Conservation (phyloP, 2,329 filamentous ascomycete genomes). For the Cladosporium austrohemisphaericum region DNA sequence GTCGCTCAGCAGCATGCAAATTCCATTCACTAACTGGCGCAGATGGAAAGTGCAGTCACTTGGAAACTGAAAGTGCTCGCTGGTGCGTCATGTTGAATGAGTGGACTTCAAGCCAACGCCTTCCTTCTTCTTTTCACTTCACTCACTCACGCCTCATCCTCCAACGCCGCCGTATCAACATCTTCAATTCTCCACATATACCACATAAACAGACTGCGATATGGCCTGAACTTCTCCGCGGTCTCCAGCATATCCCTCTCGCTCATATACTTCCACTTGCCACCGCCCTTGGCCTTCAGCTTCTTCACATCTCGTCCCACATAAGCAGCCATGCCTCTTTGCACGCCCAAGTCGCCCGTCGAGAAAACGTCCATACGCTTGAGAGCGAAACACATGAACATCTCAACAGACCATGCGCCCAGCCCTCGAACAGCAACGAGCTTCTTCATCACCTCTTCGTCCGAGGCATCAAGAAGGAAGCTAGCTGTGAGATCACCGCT, state of each 20-base stretch:
- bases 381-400: slow-evolving; percentile 95
- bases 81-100: no score
- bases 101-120: no score
- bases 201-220: slow-evolving; percentile 92
- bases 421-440: slow-evolving; percentile 83
- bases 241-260: slow-evolving; percentile 88
- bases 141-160: slow-evolving; percentile 18
- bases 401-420: slow-evolving; percentile 89
- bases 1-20: no score
- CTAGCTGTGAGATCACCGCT: slow-evolving; percentile 69
- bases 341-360: slow-evolving; percentile 86
- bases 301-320: slow-evolving; percentile 78
- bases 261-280: slow-evolving; percentile 98
- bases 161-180: slow-evolving; percentile 21
- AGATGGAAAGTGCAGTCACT: background rate
- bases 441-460: slow-evolving; percentile 79
- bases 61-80: background rate
- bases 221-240: slow-evolving; percentile 76
- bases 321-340: slow-evolving; percentile 89
- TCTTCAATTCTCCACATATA: slow-evolving; percentile 70
- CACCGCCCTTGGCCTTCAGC: slow-evolving; percentile 71
- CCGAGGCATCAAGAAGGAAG: slow-evolving; percentile 72
- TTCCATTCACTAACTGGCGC: background rate
- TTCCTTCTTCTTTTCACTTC: no score
- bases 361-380: slow-evolving; percentile 94